Evolutionary conservation across 495 filamentous ascomycete species (phyloP).

Genomic region (Talaromyces proteolyticus): DNA sequence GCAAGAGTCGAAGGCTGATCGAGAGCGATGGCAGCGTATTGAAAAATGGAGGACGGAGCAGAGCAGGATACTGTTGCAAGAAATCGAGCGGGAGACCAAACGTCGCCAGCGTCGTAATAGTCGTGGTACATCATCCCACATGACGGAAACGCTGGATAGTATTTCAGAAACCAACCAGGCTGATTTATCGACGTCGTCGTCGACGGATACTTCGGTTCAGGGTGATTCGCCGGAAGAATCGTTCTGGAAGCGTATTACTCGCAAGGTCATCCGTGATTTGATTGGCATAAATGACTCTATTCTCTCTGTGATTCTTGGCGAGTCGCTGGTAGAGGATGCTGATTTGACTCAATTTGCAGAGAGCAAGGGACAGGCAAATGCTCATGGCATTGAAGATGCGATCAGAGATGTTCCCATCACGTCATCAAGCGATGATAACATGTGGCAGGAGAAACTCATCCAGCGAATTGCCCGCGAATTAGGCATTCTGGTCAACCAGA

Average conservation of each 20-base stretch:
- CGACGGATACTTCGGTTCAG: conserved; percentile 9
- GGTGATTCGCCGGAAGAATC: conserved; percentile 44
- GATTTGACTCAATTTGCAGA: conserved; percentile 10
- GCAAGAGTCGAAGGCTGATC: conserved; percentile 33
- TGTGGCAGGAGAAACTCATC: conserved; percentile 73
- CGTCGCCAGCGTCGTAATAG: conserved; percentile 40
- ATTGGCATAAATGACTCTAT: conserved; percentile 86
- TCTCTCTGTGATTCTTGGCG: conserved; percentile 82
- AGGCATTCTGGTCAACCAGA: conserved; percentile 72
- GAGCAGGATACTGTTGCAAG: conserved; percentile 73
- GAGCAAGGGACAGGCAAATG: conserved; percentile 9
- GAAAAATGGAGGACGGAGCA: conserved; percentile 92
- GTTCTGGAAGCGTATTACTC: conserved; percentile 76
- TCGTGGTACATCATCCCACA: conserved; percentile 15
- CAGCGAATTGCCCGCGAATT: conserved; percentile 83
- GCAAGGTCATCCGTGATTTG: conserved; percentile 79
- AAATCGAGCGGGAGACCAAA: conserved; percentile 81
- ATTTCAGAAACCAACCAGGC: conserved; percentile 16
- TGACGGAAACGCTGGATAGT: conserved; percentile 11
- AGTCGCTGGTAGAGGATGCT: conserved; percentile 61
- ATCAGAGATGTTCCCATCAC: conserved; percentile 12
- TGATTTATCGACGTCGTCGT: conserved; percentile 11
- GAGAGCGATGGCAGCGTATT: conserved; percentile 73
- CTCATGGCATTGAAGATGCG: conserved; percentile 16
- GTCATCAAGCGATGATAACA: conserved; percentile 21